Base-by-base conservation (phyloP, 768 basidiomycete species). In the Paxillus rubicundulus region DNA sequence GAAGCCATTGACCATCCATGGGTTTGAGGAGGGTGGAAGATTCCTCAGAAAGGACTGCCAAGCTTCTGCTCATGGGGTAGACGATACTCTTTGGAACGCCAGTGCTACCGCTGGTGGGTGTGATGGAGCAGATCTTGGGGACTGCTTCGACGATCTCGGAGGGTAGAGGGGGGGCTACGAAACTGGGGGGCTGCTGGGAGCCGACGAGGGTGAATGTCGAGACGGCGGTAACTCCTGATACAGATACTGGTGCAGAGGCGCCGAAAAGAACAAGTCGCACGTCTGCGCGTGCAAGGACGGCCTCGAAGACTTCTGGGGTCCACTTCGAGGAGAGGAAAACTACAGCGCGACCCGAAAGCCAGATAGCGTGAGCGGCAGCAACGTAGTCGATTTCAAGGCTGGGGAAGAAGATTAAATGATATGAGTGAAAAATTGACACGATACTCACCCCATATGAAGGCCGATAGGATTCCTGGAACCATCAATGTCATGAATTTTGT, bases 1-100 rank as follows among this genome's bases (percentile, higher is more conserved):
- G 66, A 38, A 67, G 66, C 66, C 66, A 68, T 45, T 67, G 66
- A 1, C 66, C 67, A 49, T 67, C 66, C 53, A 54, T 50, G n/a
- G 64, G 58, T 34, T 59, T 56, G 16, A 67, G 56, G 10, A 66
- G 56, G 14, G 60, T 60, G 17, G 67, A 69, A 3, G 66, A 67
- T 36, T 67, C 66, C 41, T 68, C 64, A 14, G 56, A 36, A 9
- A 67, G 60, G 9, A 61, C 56, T 21, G 57, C 60, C 36, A 67
- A 45, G 30, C 62, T 59, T 27, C 60, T 54, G 27, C 51, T 42
- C 67, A 68, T 68, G n/a, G 64, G 64, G 30, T 66, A 67, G 13
- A 67, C 66, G 4, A 67, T 68, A 42, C 66, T 64, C 57, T 67
- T 67, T 3, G 66, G 67, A 3, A 68, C 58, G 7, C 66, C 66